Percentiles rank a stretch among this genome's conserved stretches.
Conservation (phyloP, 2,329 filamentous ascomycete genomes). For the Talaromyces sp. region DNA sequence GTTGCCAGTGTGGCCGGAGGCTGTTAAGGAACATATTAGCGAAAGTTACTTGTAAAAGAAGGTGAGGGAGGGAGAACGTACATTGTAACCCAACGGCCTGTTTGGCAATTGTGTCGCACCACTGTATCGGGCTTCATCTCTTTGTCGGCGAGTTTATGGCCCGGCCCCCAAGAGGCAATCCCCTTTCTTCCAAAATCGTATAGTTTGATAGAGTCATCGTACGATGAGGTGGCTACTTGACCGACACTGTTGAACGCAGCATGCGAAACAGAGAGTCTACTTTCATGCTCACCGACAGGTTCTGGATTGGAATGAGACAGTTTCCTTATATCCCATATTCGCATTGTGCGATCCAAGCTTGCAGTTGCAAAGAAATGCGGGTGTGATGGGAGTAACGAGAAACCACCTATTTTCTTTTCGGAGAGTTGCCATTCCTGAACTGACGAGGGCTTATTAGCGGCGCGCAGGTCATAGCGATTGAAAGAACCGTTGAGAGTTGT, state of each 20-base stretch:
- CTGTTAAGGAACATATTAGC: slow-evolving; percentile 36
- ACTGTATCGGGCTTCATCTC: slow-evolving; percentile 68
- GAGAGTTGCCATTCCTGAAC: slow-evolving; percentile 72
- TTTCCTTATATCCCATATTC: slow-evolving; percentile 88
- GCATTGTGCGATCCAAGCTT: slow-evolving; percentile 82
- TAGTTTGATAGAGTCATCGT: slow-evolving; percentile 93
- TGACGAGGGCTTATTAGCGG: slow-evolving; percentile 46
- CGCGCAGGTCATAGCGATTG: slow-evolving; percentile 74
- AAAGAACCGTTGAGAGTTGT: slow-evolving; percentile 80
- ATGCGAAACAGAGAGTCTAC: slow-evolving; percentile 82
- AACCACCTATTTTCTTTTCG: slow-evolving; percentile 95
- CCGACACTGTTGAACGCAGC: slow-evolving; percentile 85
- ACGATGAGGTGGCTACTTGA: slow-evolving; percentile 85
- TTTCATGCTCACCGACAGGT: slow-evolving; percentile 77
- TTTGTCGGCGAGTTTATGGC: slow-evolving; percentile 57
- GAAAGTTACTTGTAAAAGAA: neutral
- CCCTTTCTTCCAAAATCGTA: slow-evolving; percentile 68
- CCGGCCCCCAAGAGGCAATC: slow-evolving; percentile 59
- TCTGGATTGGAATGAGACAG: slow-evolving; percentile 63
- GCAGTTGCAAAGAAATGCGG: slow-evolving; percentile 85
- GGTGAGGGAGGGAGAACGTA: slow-evolving; percentile 41
- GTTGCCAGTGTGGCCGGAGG: slow-evolving; percentile 86
- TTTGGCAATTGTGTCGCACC: slow-evolving; percentile 91
- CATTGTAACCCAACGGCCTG: slow-evolving; percentile 89
- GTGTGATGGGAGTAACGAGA: slow-evolving; percentile 75